A percentile compares a stretch with the other conserved stretches of the same genome.
Evolutionary conservation across 202 grass and related monocot species (phyloP).

Genomic region (Schoenoplectus triqueter): DNA sequence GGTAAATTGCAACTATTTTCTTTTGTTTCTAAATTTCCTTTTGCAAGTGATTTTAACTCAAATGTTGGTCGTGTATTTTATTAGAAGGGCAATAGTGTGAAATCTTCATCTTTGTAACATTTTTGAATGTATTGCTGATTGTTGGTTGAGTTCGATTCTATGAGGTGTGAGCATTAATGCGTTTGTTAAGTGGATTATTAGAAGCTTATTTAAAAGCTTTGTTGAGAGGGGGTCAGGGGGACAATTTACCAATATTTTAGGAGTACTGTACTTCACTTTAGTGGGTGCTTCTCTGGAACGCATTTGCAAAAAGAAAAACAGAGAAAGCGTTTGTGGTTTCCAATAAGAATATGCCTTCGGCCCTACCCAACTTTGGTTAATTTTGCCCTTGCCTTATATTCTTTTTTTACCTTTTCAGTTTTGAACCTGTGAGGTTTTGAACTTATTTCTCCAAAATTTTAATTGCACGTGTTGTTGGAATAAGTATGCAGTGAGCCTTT

Average conservation of each 20-base stretch:
- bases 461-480: not conserved
- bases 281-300: constrained; percentile 27
- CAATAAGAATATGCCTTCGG: not conserved
- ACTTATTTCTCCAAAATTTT: not conserved
- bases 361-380: constrained; percentile 16
- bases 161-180: not conserved
- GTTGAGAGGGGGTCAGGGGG: not conserved
- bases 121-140: constrained; percentile 8
- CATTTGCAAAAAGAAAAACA: constrained; percentile 32
- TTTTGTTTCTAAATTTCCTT: not conserved
- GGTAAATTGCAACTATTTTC: constrained; percentile 44
- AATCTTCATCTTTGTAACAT: not conserved
- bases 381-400: not conserved
- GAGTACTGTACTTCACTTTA: constrained; percentile 36
- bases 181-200: constrained; percentile 13
- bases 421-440: not conserved
- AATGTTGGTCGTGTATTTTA: not conserved
- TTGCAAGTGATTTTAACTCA: not conserved
- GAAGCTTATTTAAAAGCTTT: constrained; percentile 14
- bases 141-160: constrained; percentile 1
- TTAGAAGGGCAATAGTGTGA: not conserved
- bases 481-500: not conserved
- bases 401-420: not conserved
- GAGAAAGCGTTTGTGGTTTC: not conserved
- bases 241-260: not conserved